Percentiles rank a stretch among this genome's conserved stretches.
Conservation (phyloP, 2,329 filamentous ascomycete genomes). For the Alternaria conjuncta region DNA sequence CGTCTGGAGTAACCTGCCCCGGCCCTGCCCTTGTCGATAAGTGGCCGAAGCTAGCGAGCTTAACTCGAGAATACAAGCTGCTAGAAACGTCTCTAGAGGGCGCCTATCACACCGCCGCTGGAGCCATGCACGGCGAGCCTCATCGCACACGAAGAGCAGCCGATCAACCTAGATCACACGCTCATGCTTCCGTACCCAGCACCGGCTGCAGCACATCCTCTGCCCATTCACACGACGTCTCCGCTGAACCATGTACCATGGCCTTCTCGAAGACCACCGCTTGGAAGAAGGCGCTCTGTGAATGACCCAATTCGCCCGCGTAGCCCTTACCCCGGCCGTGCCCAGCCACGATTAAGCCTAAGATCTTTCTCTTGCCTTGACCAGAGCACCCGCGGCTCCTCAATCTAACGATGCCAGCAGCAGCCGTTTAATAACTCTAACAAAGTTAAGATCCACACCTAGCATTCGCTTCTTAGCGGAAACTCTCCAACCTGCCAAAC, state of each 20-base stretch:
- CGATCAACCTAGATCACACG: conserved; percentile 33
- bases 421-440: conserved; percentile 37
- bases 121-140: conserved; percentile 19
- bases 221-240: conserved; percentile 3
- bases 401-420: conserved; percentile 21
- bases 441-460: conserved; percentile 36
- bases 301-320: conserved; percentile 33
- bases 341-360: conserved; percentile 43
- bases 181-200: conserved; percentile 13
- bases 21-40: conserved; percentile 25
- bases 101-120: conserved; percentile 30
- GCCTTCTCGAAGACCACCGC: conserved; percentile 37
- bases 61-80: conserved; percentile 19
- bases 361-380: conserved; percentile 27
- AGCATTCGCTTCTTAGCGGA: conserved; percentile 21
- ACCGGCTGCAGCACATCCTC: conserved; percentile 16
- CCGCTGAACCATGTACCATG: conserved; percentile 18
- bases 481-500: background rate
- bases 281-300: conserved; percentile 27
- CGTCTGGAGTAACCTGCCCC: conserved; percentile 22
- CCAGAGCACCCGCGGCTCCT: background rate
- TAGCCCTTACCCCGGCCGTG: conserved; percentile 5
- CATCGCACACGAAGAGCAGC: conserved; percentile 15
- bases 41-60: conserved; percentile 12
- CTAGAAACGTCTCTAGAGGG: conserved; percentile 13